These are phyloP conservation scores for Cytospora leucostoma DNA, from an alignment of 2,329 filamentous ascomycete genomes.

Conservation along the genomic window DNA sequence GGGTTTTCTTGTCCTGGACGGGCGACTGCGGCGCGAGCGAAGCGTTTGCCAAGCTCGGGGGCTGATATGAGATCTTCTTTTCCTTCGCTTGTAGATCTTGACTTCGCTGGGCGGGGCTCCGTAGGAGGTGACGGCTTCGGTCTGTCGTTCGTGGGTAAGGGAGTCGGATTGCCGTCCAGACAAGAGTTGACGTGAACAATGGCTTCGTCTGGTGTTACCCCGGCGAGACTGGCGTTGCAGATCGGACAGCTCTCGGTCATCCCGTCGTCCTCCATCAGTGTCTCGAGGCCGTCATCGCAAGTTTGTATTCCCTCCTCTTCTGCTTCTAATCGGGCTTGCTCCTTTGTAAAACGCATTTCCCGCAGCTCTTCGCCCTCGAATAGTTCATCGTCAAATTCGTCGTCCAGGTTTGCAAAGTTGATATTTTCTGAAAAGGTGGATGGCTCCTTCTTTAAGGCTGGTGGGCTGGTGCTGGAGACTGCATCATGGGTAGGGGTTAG, in stretches of 20 bases:
- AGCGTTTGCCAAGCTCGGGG: constrained; percentile 55
- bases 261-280: constrained; percentile 34
- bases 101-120: constrained; percentile 22
- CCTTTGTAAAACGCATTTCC: constrained; percentile 71
- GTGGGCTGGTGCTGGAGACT: constrained; percentile 7
- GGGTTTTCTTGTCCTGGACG: constrained; percentile 81
- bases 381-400: constrained; percentile 54
- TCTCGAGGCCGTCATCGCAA: constrained; percentile 38
- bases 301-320: constrained; percentile 52
- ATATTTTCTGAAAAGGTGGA: constrained; percentile 38
- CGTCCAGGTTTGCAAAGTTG: constrained; percentile 51
- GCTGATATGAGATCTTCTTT: constrained; percentile 36
- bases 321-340: constrained; percentile 68
- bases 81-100: constrained; percentile 24
- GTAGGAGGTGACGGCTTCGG: constrained; percentile 29
- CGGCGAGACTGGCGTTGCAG: constrained; percentile 66
- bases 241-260: constrained; percentile 68
- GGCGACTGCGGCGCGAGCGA: constrained; percentile 68
- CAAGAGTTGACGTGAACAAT: constrained; percentile 90
- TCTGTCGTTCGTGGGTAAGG: constrained; percentile 44
- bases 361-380: constrained; percentile 65
- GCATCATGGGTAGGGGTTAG: constrained; percentile 21
- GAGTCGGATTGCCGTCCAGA: constrained; percentile 76
- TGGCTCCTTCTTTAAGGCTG: constrained; percentile 23
- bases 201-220: constrained; percentile 65